A percentile compares a stretch with the other conserved stretches of the same genome.
These are phyloP conservation scores for Syzygium aromaticum DNA, from an alignment of 345 rosid species.

Conservation along the genomic window DNA sequence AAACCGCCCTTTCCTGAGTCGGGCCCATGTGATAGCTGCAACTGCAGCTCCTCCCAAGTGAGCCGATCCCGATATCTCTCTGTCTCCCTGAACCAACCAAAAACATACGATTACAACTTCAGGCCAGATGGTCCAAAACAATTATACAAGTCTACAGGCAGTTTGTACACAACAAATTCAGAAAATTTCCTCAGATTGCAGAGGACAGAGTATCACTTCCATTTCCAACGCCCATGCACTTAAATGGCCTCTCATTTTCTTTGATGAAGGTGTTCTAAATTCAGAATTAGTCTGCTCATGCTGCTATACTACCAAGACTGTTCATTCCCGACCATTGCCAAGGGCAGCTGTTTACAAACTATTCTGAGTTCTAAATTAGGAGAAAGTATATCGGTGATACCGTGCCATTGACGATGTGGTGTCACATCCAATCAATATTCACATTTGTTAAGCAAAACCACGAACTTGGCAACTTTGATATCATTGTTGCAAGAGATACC, in stretches of 20 bases:
- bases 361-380: background rate
- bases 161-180: fast-evolving
- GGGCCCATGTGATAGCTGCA: constrained; percentile 73
- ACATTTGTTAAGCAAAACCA: background rate
- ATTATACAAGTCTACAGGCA: background rate
- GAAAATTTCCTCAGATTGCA: background rate
- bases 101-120: background rate
- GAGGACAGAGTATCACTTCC: background rate
- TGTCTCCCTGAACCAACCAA: constrained; percentile 40
- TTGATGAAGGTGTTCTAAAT: background rate
- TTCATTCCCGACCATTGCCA: background rate
- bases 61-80: constrained; percentile 76
- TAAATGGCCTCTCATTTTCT: background rate
- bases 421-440: background rate
- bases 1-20: constrained; percentile 53
- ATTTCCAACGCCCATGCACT: fast-evolving
- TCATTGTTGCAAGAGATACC: background rate
- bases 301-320: background rate
- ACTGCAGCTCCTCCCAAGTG: constrained; percentile 95
- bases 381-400: background rate
- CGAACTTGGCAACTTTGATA: background rate
- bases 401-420: background rate
- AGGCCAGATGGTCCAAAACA: background rate
- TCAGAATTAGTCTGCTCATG: background rate
- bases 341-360: background rate